Percentiles rank a stretch among this genome's conserved stretches.
phyloP scores from a whole-genome alignment of 768 basidiomycete genomes.

The Leccinum olivaceopallidum region DNA sequence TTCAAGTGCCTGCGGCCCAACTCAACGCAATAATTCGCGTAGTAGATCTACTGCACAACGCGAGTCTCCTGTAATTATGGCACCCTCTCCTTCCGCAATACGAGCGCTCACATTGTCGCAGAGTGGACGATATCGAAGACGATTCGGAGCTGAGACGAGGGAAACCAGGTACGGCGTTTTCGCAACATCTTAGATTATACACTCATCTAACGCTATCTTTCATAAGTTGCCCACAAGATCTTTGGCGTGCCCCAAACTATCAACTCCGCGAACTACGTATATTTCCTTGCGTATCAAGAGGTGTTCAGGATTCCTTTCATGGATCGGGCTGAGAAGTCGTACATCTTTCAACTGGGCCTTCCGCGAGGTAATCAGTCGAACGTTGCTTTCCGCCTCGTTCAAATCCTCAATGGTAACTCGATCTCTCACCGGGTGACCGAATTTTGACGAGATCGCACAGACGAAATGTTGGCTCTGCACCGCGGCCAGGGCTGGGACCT shows the following conservation, averaged over 20 bases:
- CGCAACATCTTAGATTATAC: neutral
- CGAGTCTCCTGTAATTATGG: slow-evolving; percentile 78
- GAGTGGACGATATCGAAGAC: slow-evolving; percentile 96
- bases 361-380: neutral
- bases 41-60: slow-evolving; percentile 91
- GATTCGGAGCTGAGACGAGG: slow-evolving; percentile 85
- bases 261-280: slow-evolving; percentile 96
- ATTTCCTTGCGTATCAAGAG: slow-evolving; percentile 91
- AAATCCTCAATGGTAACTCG: slow-evolving; percentile 67
- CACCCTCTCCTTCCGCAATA: neutral
- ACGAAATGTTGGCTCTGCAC: slow-evolving; percentile 80
- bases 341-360: slow-evolving; percentile 39
- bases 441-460: slow-evolving; percentile 21
- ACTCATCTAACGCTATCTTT: neutral
- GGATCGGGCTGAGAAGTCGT: slow-evolving; percentile 15
- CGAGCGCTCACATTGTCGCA: slow-evolving; percentile 31
- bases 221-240: slow-evolving; percentile 91
- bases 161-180: slow-evolving; percentile 59
- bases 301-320: slow-evolving; percentile 44
- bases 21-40: slow-evolving; percentile 73
- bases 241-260: slow-evolving; percentile 96
- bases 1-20: slow-evolving; percentile 75
- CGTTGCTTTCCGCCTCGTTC: slow-evolving; percentile 53
- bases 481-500: slow-evolving; percentile 93
- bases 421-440: neutral